A percentile compares a stretch with the other conserved stretches of the same genome.
phyloP scores from a whole-genome alignment of 192 early-diverging fungal genomes.

The Podila epicladia region DNA sequence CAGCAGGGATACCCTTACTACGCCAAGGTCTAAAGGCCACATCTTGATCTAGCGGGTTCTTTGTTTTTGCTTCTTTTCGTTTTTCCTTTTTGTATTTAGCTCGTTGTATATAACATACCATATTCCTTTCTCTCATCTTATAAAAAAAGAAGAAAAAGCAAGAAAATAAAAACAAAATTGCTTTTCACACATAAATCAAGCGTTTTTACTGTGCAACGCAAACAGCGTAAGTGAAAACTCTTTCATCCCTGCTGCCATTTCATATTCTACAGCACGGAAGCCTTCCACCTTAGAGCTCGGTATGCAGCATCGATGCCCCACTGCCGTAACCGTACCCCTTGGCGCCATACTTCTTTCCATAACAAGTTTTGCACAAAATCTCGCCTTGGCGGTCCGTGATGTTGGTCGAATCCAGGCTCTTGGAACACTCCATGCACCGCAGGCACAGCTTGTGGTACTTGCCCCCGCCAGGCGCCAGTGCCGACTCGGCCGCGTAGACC shows the following conservation, averaged over 20 bases:
- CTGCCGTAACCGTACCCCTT: constrained; percentile 56
- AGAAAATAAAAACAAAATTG: no score
- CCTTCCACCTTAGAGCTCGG: constrained; percentile 26
- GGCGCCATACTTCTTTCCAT: constrained; percentile 64
- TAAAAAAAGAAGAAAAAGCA: no score
- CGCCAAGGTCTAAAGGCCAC: not conserved
- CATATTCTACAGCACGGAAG: not conserved
- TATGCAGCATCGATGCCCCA: constrained; percentile 54
- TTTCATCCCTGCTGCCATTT: not conserved
- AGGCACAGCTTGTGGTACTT: constrained; percentile 71
- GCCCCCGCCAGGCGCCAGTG: constrained; percentile 55
- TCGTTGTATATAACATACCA: not conserved
- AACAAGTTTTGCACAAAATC: constrained; percentile 63
- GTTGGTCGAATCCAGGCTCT: constrained; percentile 64
- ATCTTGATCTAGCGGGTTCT: not conserved
- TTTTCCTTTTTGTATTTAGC: not conserved
- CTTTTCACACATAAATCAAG: no score
- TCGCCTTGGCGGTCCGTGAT: constrained; percentile 62
- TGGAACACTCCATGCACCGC: constrained; percentile 61
- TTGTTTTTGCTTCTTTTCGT: not conserved
- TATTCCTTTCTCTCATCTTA: no score
- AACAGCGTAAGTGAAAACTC: not conserved
- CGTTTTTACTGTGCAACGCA: no score
- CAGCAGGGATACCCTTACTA: not conserved
- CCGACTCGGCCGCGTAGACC: constrained; percentile 69